Conservation (phyloP, 78 protist genomes). For the Guillardia theta region DNA sequence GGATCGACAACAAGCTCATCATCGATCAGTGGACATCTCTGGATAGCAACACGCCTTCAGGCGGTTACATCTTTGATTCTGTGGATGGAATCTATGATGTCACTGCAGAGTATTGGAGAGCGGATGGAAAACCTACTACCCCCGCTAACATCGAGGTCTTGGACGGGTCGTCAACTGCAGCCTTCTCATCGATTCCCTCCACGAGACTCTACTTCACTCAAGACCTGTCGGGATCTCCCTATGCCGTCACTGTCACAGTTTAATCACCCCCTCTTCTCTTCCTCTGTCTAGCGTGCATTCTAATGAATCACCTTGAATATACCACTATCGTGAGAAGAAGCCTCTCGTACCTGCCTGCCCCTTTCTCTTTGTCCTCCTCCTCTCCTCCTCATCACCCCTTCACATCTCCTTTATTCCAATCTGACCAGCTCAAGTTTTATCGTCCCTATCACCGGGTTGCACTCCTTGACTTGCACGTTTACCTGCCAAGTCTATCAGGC, state of each 20-base stretch:
- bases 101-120: conserved; percentile 2
- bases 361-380: no score
- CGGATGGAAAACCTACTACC: background rate
- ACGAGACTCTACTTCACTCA: background rate
- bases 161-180: background rate
- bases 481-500: no score
- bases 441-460: no score
- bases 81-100: background rate
- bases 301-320: background rate
- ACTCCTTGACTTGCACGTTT: no score
- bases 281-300: background rate
- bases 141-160: background rate
- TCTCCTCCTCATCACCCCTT: background rate
- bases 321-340: background rate
- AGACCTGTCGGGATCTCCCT: background rate
- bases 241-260: background rate
- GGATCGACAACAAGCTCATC: conserved; percentile 21
- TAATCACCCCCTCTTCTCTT: background rate
- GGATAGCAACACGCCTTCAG: background rate
- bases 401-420: background rate
- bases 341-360: background rate
- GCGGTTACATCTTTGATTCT: background rate
- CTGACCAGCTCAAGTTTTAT: background rate
- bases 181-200: background rate
- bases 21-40: conserved; percentile 30